Conservation (phyloP, 441 rosid species). For the Rhodomyrtus psidioides region DNA sequence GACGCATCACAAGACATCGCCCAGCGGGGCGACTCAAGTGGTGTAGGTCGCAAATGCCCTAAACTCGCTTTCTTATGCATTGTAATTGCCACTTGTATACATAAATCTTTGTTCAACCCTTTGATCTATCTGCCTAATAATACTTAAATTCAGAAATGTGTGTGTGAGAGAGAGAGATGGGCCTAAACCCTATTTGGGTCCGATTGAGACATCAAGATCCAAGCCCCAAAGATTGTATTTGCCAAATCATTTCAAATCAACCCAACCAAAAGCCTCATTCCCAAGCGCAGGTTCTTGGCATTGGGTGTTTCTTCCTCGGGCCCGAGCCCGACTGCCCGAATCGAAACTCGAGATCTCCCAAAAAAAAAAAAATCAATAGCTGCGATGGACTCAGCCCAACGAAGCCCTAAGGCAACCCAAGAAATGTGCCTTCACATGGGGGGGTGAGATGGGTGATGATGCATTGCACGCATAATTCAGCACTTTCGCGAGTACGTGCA, state of each 20-base stretch:
- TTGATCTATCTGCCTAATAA: neutral
- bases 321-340: neutral
- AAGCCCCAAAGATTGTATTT: neutral
- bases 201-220: neutral
- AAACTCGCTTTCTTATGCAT: neutral
- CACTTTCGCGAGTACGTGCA: neutral
- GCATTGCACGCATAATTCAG: neutral
- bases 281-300: neutral
- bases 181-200: neutral
- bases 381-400: neutral
- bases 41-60: rapidly evolving
- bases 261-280: neutral
- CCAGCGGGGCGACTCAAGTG: neutral
- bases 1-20: neutral
- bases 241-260: neutral
- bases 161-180: neutral
- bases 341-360: neutral
- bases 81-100: neutral
- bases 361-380: neutral
- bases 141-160: neutral
- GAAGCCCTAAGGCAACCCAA: neutral
- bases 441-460: neutral
- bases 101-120: neutral
- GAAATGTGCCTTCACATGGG: neutral
- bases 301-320: neutral